phyloP scores from a whole-genome alignment of 2,329 filamentous ascomycete species.

The Hymenoscyphus repandus region DNA sequence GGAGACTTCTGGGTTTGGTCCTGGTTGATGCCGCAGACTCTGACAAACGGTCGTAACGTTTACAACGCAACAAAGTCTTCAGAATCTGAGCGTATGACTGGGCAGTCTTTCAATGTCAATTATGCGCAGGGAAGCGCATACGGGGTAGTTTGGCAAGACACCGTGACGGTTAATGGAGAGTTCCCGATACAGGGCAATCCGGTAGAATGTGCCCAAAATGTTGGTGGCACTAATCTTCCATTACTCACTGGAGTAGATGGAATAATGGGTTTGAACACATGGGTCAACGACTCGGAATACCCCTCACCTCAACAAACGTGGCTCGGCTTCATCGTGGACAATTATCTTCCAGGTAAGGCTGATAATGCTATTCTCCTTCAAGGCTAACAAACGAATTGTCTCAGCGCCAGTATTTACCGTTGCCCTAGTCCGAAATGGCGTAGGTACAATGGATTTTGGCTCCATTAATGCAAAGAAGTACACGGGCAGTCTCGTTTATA shows the following conservation, averaged over 20 bases:
- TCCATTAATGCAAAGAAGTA: conserved; percentile 47
- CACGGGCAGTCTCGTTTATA: conserved; percentile 46
- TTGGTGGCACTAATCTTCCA: conserved; percentile 9
- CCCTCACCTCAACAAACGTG: conserved; percentile 20
- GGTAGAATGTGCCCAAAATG: conserved; percentile 15
- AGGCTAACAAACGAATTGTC: background rate
- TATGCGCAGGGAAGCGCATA: conserved; percentile 11
- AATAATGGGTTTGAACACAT: conserved; percentile 35
- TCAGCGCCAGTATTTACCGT: conserved; percentile 47
- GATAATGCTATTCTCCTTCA: background rate
- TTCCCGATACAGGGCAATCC: conserved; percentile 12
- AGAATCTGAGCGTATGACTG: conserved; percentile 6
- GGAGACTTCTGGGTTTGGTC: conserved; percentile 27
- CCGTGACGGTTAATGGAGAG: conserved; percentile 12
- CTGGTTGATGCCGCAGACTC: conserved; percentile 15
- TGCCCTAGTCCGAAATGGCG: conserved; percentile 39
- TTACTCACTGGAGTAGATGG: conserved; percentile 22
- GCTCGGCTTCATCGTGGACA: conserved; percentile 11
- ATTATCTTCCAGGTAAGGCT: conserved; percentile 7
- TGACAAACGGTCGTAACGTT: conserved; percentile 7
- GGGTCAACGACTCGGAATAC: conserved; percentile 25
- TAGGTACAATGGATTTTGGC: conserved; percentile 48
- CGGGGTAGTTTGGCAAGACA: conserved; percentile 18
- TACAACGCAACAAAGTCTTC: conserved; percentile 12
- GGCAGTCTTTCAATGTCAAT: conserved; percentile 15